phyloP scores from a whole-genome alignment of 2,329 filamentous ascomycete genomes.

The Apiospora hydei region DNA sequence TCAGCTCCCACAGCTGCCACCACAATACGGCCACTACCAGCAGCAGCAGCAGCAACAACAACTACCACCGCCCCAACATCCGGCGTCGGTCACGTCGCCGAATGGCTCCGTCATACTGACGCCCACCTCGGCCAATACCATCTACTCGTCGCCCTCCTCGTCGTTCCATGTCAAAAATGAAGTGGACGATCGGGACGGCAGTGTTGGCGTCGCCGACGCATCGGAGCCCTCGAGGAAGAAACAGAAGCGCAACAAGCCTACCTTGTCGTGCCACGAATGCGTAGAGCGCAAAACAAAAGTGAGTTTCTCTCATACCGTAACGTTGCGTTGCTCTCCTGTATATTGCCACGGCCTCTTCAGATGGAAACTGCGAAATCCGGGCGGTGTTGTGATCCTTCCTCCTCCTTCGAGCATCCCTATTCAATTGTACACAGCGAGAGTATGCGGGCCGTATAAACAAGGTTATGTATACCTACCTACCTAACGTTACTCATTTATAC shows the following conservation, averaged over 20 bases:
- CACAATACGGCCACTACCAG: not conserved
- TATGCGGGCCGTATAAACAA: not conserved
- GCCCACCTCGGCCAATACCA: constrained; percentile 24
- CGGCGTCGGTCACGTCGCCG: not conserved
- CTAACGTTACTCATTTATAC: not conserved
- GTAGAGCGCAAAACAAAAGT: constrained; percentile 86
- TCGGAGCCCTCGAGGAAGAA: constrained; percentile 66
- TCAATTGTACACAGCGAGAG: not conserved
- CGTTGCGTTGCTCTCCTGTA: not conserved
- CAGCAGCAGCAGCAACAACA: not conserved
- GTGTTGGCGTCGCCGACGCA: constrained; percentile 31
- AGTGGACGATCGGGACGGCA: constrained; percentile 25
- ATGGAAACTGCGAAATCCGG: not conserved
- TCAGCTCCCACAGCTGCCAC: not conserved
- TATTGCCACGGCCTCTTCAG: not conserved
- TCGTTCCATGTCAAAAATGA: constrained; percentile 25
- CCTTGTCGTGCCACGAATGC: constrained; percentile 79
- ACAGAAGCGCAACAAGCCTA: constrained; percentile 86
- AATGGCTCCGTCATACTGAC: constrained; percentile 19
- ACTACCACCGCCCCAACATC: not conserved
- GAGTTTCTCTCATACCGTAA: not conserved
- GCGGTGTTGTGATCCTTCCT: not conserved
- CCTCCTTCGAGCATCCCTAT: not conserved
- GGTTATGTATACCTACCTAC: not conserved
- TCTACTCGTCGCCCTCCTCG: constrained; percentile 24